Evolutionary conservation across 805 yeast species (phyloP).

Genomic region (Wickerhamiella cacticola): DNA sequence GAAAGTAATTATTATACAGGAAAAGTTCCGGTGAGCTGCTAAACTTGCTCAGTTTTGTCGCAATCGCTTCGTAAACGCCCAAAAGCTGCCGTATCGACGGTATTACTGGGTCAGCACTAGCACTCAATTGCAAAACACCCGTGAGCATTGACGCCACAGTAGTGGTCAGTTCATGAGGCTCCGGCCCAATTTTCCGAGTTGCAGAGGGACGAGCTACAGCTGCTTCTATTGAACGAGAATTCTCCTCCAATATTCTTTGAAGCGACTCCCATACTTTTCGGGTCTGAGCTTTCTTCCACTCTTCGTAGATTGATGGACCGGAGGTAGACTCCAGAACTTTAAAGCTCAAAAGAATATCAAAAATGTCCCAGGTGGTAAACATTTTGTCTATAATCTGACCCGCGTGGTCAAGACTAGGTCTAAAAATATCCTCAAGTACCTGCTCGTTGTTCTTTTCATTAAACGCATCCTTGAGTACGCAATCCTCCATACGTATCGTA

Average conservation of each 20-base stretch:
- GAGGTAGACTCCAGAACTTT: conserved; percentile 32
- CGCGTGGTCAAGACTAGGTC: conserved; percentile 42
- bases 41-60: conserved; percentile 53
- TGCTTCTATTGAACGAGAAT: conserved; percentile 59
- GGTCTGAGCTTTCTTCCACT: conserved; percentile 52
- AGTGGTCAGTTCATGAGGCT: conserved; percentile 59
- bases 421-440: conserved; percentile 38
- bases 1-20: conserved; percentile 57
- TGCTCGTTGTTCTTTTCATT: conserved; percentile 18
- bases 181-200: conserved; percentile 11
- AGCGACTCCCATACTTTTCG: conserved; percentile 78
- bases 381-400: conserved; percentile 36
- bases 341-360: conserved; percentile 66
- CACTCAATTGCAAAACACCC: conserved; percentile 51
- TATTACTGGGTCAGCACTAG: conserved; percentile 53
- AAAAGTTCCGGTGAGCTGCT: conserved; percentile 48
- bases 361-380: conserved; percentile 45
- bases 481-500: conserved; percentile 16
- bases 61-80: conserved; percentile 64
- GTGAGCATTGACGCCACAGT: conserved; percentile 62
- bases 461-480: conserved; percentile 11
- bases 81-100: conserved; percentile 57
- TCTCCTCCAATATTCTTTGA: conserved; percentile 60
- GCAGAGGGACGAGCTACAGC: conserved; percentile 32
- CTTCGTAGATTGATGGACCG: conserved; percentile 57